Evolutionary conservation across 208 protist species (phyloP), one percentile per base, ranked within the genome.

Genomic region (Acanthamoeba lenticulata): DNA sequence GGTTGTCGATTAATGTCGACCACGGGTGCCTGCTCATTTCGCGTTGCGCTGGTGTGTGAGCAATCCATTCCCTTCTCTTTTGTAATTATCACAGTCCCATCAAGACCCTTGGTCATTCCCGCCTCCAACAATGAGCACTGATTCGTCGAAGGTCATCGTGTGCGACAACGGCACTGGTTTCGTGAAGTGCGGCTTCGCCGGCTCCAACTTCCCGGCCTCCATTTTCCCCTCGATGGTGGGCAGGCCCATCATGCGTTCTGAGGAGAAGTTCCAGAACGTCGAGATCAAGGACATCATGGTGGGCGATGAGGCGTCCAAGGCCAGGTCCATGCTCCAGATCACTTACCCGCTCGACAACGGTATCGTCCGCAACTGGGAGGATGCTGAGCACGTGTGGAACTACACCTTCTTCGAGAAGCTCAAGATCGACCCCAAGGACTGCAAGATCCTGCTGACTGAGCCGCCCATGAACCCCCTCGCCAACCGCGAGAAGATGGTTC

Each of bases 111-210:
- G n/a, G n/a, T n/a, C 3, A 34, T 13, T 29, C 0, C 7, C 57
- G 15, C 9, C 1, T 4, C 57, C 11, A 9, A 3, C 57, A 67
- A 83, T n/a, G 40, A 88, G 49, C 40, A 88, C 79, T 40, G 92
- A 95, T 45, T 95, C 92, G 40, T 85, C 57, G 9, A 96, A 95
- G 65, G 94, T 96, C 11, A 96, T 98, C 88, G 97, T 98, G 89
- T 96, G 93, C 94, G 97, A 98, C 86, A 98, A 98, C 88, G 97
- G 97, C 83, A 97, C 97, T n/a, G 97, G 97, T 72, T 99, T 99
- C 96, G 97, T 99, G 74, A 99, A 99, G 94, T 98, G 98, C 95
- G 99, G 99, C 74, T 99, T 98, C 94, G 98, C 98, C 4, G 99
- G 98, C 34, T 95, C 97, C 15, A 99, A 99, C 92, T 99, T 99